These are phyloP conservation scores for Chalciporus chontae DNA, from an alignment of 768 basidiomycete species.

Conservation along the genomic window DNA sequence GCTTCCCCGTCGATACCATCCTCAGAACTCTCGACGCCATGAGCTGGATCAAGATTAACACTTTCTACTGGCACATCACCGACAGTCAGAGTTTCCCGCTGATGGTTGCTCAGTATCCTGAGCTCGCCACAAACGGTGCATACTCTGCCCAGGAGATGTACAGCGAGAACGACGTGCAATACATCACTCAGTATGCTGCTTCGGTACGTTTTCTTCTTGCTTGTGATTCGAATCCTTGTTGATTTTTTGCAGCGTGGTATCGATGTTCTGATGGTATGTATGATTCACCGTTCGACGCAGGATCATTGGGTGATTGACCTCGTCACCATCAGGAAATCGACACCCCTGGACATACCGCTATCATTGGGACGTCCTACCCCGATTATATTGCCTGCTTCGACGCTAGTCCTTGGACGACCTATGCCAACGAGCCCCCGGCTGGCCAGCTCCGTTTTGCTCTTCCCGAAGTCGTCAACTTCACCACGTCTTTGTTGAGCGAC, in stretches of 20 bases:
- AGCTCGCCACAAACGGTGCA: constrained; percentile 60
- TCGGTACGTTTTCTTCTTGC: constrained; percentile 44
- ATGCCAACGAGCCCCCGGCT: constrained; percentile 73
- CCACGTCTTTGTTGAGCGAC: constrained; percentile 24
- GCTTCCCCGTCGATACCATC: constrained; percentile 38
- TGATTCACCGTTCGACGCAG: fast-evolving
- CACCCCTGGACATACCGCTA: constrained; percentile 77
- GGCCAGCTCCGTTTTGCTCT: constrained; percentile 79
- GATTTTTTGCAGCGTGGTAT: constrained; percentile 54
- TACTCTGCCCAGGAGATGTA: constrained; percentile 60
- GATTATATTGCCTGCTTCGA: constrained; percentile 68
- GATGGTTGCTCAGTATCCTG: constrained; percentile 54
- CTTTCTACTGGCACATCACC: constrained; percentile 82
- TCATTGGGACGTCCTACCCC: constrained; percentile 62
- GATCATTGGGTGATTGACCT: background rate
- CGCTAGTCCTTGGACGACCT: constrained; percentile 53
- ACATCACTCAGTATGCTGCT: constrained; percentile 65
- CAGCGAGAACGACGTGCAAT: constrained; percentile 48
- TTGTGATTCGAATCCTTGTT: background rate
- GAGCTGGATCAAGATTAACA: constrained; percentile 57
- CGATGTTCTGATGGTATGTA: constrained; percentile 54
- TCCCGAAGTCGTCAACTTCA: constrained; percentile 56
- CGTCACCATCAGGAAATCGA: constrained; percentile 62
- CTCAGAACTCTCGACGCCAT: constrained; percentile 49
- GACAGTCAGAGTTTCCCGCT: constrained; percentile 84